Base-by-base conservation (phyloP, 495 filamentous ascomycete species). In the Jackrogersella minutella region DNA sequence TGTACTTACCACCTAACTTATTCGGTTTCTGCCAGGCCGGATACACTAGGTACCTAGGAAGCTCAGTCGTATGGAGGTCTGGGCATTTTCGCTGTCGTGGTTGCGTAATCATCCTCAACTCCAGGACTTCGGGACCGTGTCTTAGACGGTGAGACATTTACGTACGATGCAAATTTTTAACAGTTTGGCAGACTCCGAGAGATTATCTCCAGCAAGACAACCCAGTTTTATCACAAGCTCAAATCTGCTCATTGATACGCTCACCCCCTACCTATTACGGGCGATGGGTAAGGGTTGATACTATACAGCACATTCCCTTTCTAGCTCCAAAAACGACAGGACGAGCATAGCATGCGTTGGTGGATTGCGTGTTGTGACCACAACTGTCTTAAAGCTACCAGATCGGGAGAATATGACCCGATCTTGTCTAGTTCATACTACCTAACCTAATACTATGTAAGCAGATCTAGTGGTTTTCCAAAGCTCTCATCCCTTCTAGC, bases 231-330 rank as follows among this genome's bases (percentile, higher is more conserved):
- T 5, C 16, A 31, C 19, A 26, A 33, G 39, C 16, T 59, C 24
- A 14, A 24, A 21, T 24, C 30, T 54, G 26, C 26, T 33, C 19
- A 14, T 50, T 37, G 24, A 39, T 68, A 68, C 24, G 13, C 16
- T 37, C 59, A 68, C 65, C 31, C 65, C 65, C n/a, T 21, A 16
- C 21, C 14, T 37, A 19, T 49, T 30, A 7, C 19, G 39, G n/a
- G n/a, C n/a, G n/a, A n/a, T 68, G 65, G 59, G 59, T 68, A 33
- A 67, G 58, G 64, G 58, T 61, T 62, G 36, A 51, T 56, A 62
- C 19, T 43, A 52, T 52, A 24, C n/a, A 10, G 31, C 5, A 49
- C 49, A 9, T 30, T 57, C 36, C 43, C 52, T 40, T 16, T 67
- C 46, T 24, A 34, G 24, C 28, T 51, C n/a, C 41, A 13, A 30